Evolutionary conservation across 148 eudicot species (phyloP), one percentile per base, ranked within the genome.

Genomic region (Fagopyrum homotropicum): DNA sequence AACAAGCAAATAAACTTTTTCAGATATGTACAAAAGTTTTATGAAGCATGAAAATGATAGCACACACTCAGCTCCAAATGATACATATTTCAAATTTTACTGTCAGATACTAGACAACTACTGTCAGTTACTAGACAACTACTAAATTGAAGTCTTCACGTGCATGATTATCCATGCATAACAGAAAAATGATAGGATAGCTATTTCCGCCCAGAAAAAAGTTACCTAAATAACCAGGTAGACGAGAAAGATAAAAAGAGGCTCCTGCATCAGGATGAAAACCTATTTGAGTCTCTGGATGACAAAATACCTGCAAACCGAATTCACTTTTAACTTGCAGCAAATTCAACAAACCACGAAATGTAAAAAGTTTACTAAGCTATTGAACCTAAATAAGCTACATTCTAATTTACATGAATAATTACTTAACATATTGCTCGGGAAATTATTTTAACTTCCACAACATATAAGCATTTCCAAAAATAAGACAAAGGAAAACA

Each of bases 231-330:
- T 90, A 92, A 83, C 99, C 99, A 77, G 99, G 99, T 11, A 95
- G 90, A 15, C 92, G 97, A 73, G 97, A 90, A 77, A 95, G 96
- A 82, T 90, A 90, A 83, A 86, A 92, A 12, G 99, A 92, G 74
- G 97, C 96, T 77, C 99, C 99, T 72, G 92, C 91, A 82, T 95
- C 99, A 72, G 99, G 97, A 87, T 95, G 97, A 69, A 95, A 95
- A 79, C 97, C 99, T 75, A 95, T 80, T 73, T 92, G 97, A 57
- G 87, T 84, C 80, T 95, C 99, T 49, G 96, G 97, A 80, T 81
- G 79, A 64, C 87, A 86, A 82, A 89, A 95, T 52, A 90, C 90
- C 99, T 95, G 90, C 72, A 82, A 80, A 22, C 51, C 29, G 48
- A 72, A 6, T 55, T 64, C 64, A 56, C 64, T 75, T 43, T 60